Evolutionary conservation across 345 rosid species (phyloP).

Genomic region (Kernera saxatilis): DNA sequence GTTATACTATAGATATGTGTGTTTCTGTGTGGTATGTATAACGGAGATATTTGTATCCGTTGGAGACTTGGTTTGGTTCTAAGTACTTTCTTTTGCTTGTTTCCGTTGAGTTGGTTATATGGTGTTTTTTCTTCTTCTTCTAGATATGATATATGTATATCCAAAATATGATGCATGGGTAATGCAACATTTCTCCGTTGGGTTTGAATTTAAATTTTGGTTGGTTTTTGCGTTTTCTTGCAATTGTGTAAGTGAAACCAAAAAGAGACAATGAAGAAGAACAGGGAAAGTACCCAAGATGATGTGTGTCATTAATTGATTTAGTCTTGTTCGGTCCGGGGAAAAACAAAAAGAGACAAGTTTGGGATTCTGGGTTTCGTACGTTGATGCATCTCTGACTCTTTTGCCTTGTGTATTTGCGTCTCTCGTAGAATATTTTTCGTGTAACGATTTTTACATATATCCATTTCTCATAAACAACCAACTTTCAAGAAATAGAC

Average conservation of each 20-base stretch:
- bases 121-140: not conserved
- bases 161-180: slow-evolving; percentile 19
- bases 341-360: slow-evolving; percentile 13
- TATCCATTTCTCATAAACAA: slow-evolving; percentile 1
- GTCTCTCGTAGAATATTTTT: slow-evolving; percentile 16
- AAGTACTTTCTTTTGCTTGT: not conserved
- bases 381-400: slow-evolving; percentile 28
- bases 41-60: slow-evolving; percentile 29
- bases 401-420: slow-evolving; percentile 27
- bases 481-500: not conserved
- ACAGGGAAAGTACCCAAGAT: slow-evolving; percentile 26
- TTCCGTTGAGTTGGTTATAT: not conserved
- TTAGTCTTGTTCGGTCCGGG: slow-evolving; percentile 15
- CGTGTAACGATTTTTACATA: slow-evolving; percentile 5
- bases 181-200: not conserved
- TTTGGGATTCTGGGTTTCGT: slow-evolving; percentile 19
- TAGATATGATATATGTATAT: not conserved
- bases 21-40: slow-evolving; percentile 22
- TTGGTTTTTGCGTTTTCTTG: not conserved
- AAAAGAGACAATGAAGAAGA: slow-evolving; percentile 27
- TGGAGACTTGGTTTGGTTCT: slow-evolving; percentile 11
- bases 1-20: slow-evolving; percentile 15
- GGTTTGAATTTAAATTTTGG: not conserved
- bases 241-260: slow-evolving; percentile 15
- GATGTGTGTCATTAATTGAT: slow-evolving; percentile 18